phyloP scores from a whole-genome alignment of 1,284 basidiomycete genomes.

The Leccinum subfulvum region DNA sequence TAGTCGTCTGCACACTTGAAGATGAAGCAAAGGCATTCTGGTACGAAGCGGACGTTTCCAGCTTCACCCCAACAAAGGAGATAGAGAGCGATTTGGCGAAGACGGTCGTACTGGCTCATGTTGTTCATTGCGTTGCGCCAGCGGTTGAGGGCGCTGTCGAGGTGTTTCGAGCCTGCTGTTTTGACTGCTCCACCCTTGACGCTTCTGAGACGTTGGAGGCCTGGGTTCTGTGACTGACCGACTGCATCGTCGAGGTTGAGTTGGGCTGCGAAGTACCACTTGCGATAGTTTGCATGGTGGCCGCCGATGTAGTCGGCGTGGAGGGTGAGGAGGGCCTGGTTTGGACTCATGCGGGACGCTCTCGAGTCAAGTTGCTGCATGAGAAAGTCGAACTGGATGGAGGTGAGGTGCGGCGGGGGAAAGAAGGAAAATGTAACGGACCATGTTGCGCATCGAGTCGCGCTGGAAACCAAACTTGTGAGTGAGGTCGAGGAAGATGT shows the following conservation, averaged over 20 bases:
- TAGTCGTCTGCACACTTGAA: constrained; percentile 99
- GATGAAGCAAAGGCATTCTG: constrained; percentile 98
- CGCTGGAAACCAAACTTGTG: constrained; percentile 99
- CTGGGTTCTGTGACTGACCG: constrained; percentile 92
- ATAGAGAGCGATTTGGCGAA: constrained; percentile 94
- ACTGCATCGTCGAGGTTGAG: constrained; percentile 99
- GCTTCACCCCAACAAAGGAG: constrained; percentile 98
- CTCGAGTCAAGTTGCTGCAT: constrained; percentile 98
- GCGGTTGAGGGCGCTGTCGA: constrained; percentile 88
- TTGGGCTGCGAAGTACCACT: constrained; percentile 99
- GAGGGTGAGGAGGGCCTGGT: constrained; percentile 91
- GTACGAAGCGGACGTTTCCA: constrained; percentile 95
- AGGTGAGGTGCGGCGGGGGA: constrained; percentile 6
- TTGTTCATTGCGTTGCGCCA: constrained; percentile 99
- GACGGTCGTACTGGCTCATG: constrained; percentile 98
- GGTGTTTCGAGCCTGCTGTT: constrained; percentile 74
- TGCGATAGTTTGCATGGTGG: constrained; percentile 94
- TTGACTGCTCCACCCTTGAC: constrained; percentile 65
- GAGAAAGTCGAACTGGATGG: constrained; percentile 85
- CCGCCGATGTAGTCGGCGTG: constrained; percentile 99
- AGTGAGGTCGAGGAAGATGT: constrained; percentile 95
- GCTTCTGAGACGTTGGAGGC: constrained; percentile 84
- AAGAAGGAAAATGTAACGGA: constrained; percentile 34
- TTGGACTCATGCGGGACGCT: constrained; percentile 97
- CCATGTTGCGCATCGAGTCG: constrained; percentile 90